A percentile compares a stretch with the other conserved stretches of the same genome.
Conservation (phyloP, 306 rosid genomes). For the Gillenia trifoliata region DNA sequence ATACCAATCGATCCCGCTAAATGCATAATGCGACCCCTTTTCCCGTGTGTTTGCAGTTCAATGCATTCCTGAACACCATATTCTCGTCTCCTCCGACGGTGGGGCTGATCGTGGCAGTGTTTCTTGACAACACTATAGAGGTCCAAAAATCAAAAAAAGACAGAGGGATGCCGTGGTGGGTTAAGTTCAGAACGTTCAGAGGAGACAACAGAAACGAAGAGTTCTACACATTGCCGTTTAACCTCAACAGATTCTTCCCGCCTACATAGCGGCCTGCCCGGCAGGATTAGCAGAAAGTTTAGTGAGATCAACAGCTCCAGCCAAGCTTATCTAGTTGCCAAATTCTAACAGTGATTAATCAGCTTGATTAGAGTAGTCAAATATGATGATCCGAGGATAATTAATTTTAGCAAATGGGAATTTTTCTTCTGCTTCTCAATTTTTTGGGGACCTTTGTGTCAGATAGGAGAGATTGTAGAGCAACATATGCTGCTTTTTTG, state of each 20-base stretch:
- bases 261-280: constrained; percentile 45
- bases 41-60: constrained; percentile 51
- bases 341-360: constrained; percentile 7
- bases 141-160: constrained; percentile 86
- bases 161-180: constrained; percentile 99
- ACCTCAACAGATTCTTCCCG: constrained; percentile 92
- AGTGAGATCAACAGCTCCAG: background rate
- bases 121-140: constrained; percentile 87
- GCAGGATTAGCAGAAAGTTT: background rate
- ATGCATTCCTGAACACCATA: constrained; percentile 81
- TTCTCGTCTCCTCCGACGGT: constrained; percentile 84
- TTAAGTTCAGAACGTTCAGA: constrained; percentile 80
- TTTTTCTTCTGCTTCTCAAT: background rate
- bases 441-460: constrained; percentile 23
- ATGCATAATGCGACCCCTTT: no score
- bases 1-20: no score
- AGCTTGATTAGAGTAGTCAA: background rate
- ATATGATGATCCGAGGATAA: background rate
- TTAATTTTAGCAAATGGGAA: background rate
- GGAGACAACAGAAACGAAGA: constrained; percentile 98
- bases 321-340: background rate
- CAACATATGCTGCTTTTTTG: constrained; percentile 27
- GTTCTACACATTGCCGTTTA: constrained; percentile 87
- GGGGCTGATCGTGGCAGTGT: constrained; percentile 79
- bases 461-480: constrained; percentile 19